phyloP scores from a whole-genome alignment of 2,329 filamentous ascomycete species.

The Colletotrichum liriopes region DNA sequence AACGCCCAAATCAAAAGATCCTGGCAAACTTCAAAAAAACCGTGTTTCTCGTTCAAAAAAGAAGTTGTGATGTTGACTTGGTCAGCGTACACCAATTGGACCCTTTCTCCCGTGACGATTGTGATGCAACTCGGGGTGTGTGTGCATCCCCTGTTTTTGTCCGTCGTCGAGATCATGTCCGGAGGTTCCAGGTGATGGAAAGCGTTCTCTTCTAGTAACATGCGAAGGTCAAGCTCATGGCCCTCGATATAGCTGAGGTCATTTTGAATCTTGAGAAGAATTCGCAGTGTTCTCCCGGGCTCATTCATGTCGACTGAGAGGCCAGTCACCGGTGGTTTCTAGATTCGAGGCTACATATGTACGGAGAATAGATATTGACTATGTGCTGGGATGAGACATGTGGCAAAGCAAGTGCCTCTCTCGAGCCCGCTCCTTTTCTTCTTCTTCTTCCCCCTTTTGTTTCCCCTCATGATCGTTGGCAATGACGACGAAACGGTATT shows the following conservation, averaged over 20 bases:
- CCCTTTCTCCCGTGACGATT: background rate
- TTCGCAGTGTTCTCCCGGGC: background rate
- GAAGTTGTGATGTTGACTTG: conserved; percentile 14
- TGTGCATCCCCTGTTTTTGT: background rate
- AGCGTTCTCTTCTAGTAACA: background rate
- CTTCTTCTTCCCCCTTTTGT: background rate
- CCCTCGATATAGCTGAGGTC: background rate
- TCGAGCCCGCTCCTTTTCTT: background rate
- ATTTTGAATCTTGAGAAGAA: background rate
- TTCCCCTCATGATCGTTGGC: background rate
- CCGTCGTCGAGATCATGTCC: background rate
- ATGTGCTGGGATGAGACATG: background rate
- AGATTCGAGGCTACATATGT: background rate
- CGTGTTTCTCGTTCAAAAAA: conserved; percentile 23
- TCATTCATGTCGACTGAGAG: background rate
- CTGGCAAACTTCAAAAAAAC: conserved; percentile 42
- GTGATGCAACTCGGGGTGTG: background rate
- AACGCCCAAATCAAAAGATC: conserved; percentile 51
- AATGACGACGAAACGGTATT: background rate
- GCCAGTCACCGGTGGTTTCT: background rate
- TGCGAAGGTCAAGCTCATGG: background rate
- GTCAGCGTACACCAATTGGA: background rate
- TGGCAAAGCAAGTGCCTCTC: background rate
- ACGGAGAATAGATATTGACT: background rate
- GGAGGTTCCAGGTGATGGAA: background rate